A percentile compares a stretch with the other conserved stretches of the same genome.
These are phyloP conservation scores for Alternaria tenuissima DNA, from an alignment of 2,329 filamentous ascomycete genomes.

Conservation along the genomic window DNA sequence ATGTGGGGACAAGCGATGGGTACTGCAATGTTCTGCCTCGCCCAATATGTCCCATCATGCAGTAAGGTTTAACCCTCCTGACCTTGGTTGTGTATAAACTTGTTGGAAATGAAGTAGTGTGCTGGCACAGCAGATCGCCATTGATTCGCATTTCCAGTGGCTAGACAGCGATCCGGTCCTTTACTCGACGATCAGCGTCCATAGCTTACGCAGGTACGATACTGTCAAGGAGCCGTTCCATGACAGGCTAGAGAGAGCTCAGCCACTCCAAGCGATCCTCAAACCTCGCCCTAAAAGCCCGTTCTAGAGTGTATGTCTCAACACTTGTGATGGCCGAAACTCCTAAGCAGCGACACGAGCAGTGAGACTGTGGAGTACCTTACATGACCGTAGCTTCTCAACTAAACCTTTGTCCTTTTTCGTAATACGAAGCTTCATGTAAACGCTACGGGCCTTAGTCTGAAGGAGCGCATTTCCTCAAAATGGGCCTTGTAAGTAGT, in stretches of 20 bases:
- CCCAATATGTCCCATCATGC: constrained; percentile 3
- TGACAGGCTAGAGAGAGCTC: background rate
- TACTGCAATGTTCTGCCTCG: background rate
- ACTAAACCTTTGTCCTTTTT: background rate
- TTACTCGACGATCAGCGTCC: background rate
- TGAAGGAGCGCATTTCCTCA: too few species aligned
- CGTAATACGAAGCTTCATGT: background rate
- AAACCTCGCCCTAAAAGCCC: background rate
- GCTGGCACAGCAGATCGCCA: background rate
- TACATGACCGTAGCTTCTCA: background rate
- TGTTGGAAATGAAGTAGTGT: background rate
- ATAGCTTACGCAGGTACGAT: constrained; percentile 16
- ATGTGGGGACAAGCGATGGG: background rate
- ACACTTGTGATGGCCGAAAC: background rate
- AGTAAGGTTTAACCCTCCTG: background rate
- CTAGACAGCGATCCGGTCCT: background rate
- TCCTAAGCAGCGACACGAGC: background rate
- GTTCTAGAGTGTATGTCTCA: background rate
- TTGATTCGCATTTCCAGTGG: background rate
- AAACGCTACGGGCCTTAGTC: background rate
- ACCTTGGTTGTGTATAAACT: background rate
- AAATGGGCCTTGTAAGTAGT: background rate
- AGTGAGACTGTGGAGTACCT: background rate
- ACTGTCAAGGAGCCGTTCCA: background rate
- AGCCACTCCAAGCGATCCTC: background rate